Conservation (phyloP, 225 moss, liverwort and hornwort genomes). For the Polytrichum formosum region DNA sequence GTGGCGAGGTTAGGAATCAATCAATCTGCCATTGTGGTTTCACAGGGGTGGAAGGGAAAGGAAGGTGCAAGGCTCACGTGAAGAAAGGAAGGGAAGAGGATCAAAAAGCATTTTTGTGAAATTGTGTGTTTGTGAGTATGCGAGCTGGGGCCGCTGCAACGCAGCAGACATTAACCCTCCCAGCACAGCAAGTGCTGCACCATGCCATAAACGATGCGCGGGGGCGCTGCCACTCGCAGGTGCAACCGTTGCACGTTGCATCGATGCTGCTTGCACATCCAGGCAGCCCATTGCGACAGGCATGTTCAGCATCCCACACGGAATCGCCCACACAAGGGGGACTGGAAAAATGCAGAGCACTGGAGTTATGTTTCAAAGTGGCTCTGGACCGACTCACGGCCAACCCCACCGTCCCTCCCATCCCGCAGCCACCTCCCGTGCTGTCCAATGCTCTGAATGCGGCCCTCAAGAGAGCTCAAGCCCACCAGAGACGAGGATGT, state of each 20-base stretch:
- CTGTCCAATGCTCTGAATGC: constrained; percentile 58
- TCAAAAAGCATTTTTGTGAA: too few species aligned
- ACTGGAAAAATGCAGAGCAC: constrained; percentile 52
- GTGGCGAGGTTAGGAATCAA: too few species aligned
- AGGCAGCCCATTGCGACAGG: constrained; percentile 43
- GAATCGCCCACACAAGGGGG: constrained; percentile 24
- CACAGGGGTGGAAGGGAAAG: too few species aligned
- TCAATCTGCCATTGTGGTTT: too few species aligned
- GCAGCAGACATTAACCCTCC: constrained; percentile 47
- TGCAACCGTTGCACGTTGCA: constrained; percentile 72
- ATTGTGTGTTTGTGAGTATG: constrained; percentile 23
- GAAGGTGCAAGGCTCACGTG: too few species aligned
- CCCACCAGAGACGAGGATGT: constrained; percentile 57
- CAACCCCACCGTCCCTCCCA: too few species aligned
- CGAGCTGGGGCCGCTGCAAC: constrained; percentile 43
- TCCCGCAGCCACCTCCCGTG: constrained; percentile 34
- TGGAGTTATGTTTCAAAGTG: constrained; percentile 61
- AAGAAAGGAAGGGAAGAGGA: too few species aligned
- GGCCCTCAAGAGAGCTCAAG: constrained; percentile 61
- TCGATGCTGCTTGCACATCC: constrained; percentile 51
- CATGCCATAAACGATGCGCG: constrained; percentile 54
- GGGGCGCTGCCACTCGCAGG: constrained; percentile 51
- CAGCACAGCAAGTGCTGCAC: constrained; percentile 39
- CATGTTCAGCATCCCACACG: constrained; percentile 49
- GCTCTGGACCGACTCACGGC: constrained; percentile 43